These are phyloP conservation scores for Cetraspora pellucida DNA, from an alignment of 192 early-diverging fungal species.

Conservation along the genomic window DNA sequence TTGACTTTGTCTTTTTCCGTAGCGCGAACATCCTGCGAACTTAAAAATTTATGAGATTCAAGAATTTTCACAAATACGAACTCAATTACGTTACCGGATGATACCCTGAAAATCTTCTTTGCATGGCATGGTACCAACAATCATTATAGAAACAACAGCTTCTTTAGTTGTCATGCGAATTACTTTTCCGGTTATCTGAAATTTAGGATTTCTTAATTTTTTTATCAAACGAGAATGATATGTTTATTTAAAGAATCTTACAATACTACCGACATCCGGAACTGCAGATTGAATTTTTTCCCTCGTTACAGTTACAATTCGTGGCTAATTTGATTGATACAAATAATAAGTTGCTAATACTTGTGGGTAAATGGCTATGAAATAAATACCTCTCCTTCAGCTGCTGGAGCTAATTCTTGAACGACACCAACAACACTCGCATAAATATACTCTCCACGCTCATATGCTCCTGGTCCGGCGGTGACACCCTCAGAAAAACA, in stretches of 20 bases:
- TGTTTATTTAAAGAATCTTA: constrained; percentile 29
- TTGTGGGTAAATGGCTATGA: neutral
- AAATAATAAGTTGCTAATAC: neutral
- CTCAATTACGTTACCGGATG: constrained; percentile 57
- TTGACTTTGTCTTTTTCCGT: constrained; percentile 94
- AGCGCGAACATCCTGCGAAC: constrained; percentile 90
- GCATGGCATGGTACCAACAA: constrained; percentile 78
- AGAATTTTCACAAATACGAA: neutral
- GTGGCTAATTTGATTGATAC: constrained; percentile 9
- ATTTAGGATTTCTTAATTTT: neutral
- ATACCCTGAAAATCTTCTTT: constrained; percentile 89
- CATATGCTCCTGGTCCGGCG: constrained; percentile 73
- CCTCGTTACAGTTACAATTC: constrained; percentile 58
- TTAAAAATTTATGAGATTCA: constrained; percentile 1
- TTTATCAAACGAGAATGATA: neutral
- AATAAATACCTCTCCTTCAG: neutral
- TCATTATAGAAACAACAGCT: constrained; percentile 89
- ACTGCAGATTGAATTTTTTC: constrained; percentile 69
- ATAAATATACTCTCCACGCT: constrained; percentile 69
- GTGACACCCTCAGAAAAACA: constrained; percentile 68
- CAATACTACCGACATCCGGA: constrained; percentile 74
- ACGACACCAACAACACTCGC: constrained; percentile 57
- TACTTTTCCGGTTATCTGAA: constrained; percentile 77
- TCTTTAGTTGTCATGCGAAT: constrained; percentile 86
- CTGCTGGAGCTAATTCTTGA: neutral